Evolutionary conservation across 2,329 filamentous ascomycete genomes (phyloP).

Genomic region (Colletotrichum sp.): DNA sequence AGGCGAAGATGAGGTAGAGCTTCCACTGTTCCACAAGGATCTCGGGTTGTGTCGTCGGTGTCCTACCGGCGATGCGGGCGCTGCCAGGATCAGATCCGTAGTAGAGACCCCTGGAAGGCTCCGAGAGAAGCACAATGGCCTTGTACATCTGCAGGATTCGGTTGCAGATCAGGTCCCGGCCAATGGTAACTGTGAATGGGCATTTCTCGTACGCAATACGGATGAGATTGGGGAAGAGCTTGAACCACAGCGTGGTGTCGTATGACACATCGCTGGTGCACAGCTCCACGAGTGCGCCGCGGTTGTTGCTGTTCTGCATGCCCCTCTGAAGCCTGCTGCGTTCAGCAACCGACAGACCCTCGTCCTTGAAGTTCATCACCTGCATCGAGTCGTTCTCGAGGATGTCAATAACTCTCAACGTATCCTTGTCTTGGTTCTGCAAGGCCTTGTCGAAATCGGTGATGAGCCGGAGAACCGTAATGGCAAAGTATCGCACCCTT

Average conservation of each 20-base stretch:
- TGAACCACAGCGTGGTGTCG: conserved; percentile 95
- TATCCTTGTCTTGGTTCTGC: conserved; percentile 67
- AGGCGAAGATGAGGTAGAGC: conserved; percentile 94
- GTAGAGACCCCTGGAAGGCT: conserved; percentile 69
- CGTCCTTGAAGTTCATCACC: conserved; percentile 91
- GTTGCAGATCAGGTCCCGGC: conserved; percentile 90
- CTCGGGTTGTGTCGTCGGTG: conserved; percentile 77
- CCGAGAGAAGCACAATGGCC: conserved; percentile 78
- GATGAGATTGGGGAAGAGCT: conserved; percentile 95
- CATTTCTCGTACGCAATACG: conserved; percentile 90
- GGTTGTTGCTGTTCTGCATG: conserved; percentile 81
- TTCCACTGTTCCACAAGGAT: conserved; percentile 98
- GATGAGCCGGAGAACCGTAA: conserved; percentile 89
- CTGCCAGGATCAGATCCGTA: conserved; percentile 66
- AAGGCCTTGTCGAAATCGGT: conserved; percentile 92
- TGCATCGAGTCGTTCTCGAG: conserved; percentile 87
- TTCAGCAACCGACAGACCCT: conserved; percentile 89
- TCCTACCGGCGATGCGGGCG: conserved; percentile 54
- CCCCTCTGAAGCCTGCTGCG: conserved; percentile 90
- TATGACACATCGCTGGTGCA: conserved; percentile 96
- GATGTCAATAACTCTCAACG: conserved; percentile 82
- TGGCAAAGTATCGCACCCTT: conserved; percentile 85
- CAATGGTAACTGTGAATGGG: conserved; percentile 87
- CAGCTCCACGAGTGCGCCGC: conserved; percentile 88
- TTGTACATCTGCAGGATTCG: conserved; percentile 93